Conservation (phyloP, 2,329 filamentous ascomycete species). For the Cordyceps tenuipes region DNA sequence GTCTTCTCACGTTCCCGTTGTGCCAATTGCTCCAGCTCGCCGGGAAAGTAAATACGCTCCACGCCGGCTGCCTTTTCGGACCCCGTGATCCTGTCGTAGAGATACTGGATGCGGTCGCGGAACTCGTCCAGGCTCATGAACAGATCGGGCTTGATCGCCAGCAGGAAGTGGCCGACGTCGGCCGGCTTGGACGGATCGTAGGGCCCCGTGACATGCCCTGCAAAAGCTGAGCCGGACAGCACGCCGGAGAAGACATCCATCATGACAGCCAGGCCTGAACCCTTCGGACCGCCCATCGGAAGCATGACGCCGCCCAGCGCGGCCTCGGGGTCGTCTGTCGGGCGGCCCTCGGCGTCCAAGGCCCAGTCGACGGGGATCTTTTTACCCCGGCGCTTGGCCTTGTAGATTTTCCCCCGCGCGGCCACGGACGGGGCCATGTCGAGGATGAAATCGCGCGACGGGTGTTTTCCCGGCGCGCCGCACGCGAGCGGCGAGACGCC, state of each 20-base stretch:
- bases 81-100: slow-evolving; percentile 45
- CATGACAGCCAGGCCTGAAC: slow-evolving; percentile 69
- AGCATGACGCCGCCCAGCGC: slow-evolving; percentile 75
- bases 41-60: slow-evolving; percentile 52
- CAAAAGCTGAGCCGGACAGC: slow-evolving; percentile 69
- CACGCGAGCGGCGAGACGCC: slow-evolving; percentile 69
- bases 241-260: slow-evolving; percentile 86
- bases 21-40: slow-evolving; percentile 51
- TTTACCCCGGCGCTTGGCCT: slow-evolving; percentile 57
- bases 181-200: slow-evolving; percentile 63
- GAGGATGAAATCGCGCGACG: slow-evolving; percentile 54
- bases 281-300: slow-evolving; percentile 79
- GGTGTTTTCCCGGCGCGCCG: slow-evolving; percentile 57
- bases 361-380: slow-evolving; percentile 69
- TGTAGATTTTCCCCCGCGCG: slow-evolving; percentile 65
- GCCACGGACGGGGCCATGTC: slow-evolving; percentile 66
- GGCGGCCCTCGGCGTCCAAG: slow-evolving; percentile 58
- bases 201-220: slow-evolving; percentile 65
- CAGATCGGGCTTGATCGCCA: slow-evolving; percentile 65
- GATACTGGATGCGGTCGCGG: slow-evolving; percentile 48
- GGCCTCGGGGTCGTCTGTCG: slow-evolving; percentile 61
- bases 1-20: slow-evolving; percentile 41
- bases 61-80: slow-evolving; percentile 47
- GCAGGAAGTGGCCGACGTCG: slow-evolving; percentile 66
- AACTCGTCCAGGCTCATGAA: slow-evolving; percentile 67